Evolutionary conservation across 2,329 filamentous ascomycete species (phyloP), one percentile per base, ranked within the genome.

Genomic region (Colletotrichum filicis): DNA sequence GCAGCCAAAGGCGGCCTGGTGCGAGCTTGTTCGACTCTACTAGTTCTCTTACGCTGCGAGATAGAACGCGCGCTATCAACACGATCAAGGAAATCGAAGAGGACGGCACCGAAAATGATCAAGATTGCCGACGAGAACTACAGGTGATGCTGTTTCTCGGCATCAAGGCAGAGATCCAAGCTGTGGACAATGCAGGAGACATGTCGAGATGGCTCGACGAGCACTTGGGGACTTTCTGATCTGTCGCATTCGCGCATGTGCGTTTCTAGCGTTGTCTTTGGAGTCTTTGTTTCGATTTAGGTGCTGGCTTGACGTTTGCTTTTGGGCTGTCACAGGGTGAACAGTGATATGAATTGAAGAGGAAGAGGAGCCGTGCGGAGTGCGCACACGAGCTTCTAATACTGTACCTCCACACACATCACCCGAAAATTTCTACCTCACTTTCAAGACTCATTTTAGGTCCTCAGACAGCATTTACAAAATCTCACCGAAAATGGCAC

Each of bases 131-230:
- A 35, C 81, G 81, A 3, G 92, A 95, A 76, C 76, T 96, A 19
- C 93, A 95, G 77, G 76, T 87, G 1, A 95, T 96, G 93, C 82
- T 96, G 24, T 88, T 93, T 83, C 83, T 95, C 63, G 92, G 93
- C 65, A 77, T 91, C 60, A 97, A 96, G 78, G 92, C 92, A 0
- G 94, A 97, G 79, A 94, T 96, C 63, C 93, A 97, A 77, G 88
- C 91, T 22, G 81, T 94, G 7, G 91, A 93, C 67, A 84, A 88
- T 4, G 82, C 82, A 9, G 89, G 89, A 0, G 83, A 87, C 61
- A 76, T 91, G 5, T 80, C 83, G 0, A 42, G 75, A 0, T 91
- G 89, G 89, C 79, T 91, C 4, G 84, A 91, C 61, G 65, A 75
- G 2, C 81, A 83, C 62, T 79, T 90, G 49, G 1, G 2, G 11